Conservation (phyloP, 2,329 filamentous ascomycete species). For the Emmonsiellopsis sp. region DNA sequence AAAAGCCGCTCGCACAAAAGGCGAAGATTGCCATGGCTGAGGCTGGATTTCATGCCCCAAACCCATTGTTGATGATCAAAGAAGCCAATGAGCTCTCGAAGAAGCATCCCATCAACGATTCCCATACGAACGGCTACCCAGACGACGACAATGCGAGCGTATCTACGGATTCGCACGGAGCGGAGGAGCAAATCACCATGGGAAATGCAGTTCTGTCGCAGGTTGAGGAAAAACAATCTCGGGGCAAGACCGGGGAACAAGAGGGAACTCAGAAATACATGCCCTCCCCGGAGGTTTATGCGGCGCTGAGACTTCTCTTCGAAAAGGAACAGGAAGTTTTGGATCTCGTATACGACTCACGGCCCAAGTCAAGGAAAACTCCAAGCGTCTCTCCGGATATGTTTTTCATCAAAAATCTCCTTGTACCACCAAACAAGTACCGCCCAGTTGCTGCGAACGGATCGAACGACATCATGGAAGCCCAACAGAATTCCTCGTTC, state of each 20-base stretch:
- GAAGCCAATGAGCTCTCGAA: constrained; percentile 32
- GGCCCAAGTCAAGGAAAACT: constrained; percentile 51
- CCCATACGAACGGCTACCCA: constrained; percentile 10
- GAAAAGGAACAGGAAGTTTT: constrained; percentile 78
- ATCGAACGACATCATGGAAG: constrained; percentile 72
- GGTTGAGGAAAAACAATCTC: constrained; percentile 14
- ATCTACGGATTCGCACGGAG: constrained; percentile 45
- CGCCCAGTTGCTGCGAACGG: constrained; percentile 79
- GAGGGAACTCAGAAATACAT: constrained; percentile 61
- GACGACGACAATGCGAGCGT: constrained; percentile 44
- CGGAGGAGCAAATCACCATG: constrained; percentile 50
- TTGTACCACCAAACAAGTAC: constrained; percentile 88
- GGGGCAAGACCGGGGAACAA: constrained; percentile 25
- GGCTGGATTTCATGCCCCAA: constrained; percentile 54
- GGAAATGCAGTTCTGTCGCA: constrained; percentile 37
- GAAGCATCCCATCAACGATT: constrained; percentile 18
- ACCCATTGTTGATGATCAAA: constrained; percentile 56
- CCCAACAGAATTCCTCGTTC: constrained; percentile 79
- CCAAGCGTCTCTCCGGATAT: constrained; percentile 65
- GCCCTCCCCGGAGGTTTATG: constrained; percentile 72
- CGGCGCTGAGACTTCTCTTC: constrained; percentile 69
- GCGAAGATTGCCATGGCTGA: constrained; percentile 69
- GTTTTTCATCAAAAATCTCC: constrained; percentile 81
- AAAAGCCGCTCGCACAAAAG: constrained; percentile 65
- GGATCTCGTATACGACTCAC: constrained; percentile 73